Evolutionary conservation across 2,329 filamentous ascomycete species (phyloP).

Genomic region (Sclerotinia trifoliorum): DNA sequence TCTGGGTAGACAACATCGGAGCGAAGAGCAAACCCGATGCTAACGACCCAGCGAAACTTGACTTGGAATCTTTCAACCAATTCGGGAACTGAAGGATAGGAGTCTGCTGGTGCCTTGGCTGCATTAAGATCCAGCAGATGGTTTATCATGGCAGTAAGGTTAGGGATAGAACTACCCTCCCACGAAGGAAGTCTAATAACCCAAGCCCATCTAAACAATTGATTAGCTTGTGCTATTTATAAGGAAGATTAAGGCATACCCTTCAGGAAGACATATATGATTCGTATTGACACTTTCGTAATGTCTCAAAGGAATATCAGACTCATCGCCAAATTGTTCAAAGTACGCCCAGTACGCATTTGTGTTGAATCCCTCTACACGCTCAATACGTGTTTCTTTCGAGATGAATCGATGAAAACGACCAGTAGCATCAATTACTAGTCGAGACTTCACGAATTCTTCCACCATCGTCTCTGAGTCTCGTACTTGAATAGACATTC

Average conservation of each 20-base stretch:
- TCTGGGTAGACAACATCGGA: conserved; percentile 30
- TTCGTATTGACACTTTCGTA: conserved; percentile 36
- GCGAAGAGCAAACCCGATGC: conserved; percentile 35
- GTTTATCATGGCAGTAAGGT: conserved; percentile 35
- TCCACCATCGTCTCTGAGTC: conserved; percentile 11
- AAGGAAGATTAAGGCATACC: conserved; percentile 17
- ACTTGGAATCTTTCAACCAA: conserved; percentile 32
- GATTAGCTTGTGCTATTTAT: neutral
- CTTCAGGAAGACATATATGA: conserved; percentile 37
- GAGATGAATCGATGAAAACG: conserved; percentile 32
- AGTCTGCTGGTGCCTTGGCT: conserved; percentile 27
- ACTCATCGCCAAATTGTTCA: conserved; percentile 28
- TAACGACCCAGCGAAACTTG: conserved; percentile 33
- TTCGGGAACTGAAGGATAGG: conserved; percentile 31
- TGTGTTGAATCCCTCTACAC: conserved; percentile 33
- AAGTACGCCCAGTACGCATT: conserved; percentile 34
- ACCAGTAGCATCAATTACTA: conserved; percentile 34
- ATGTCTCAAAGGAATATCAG: conserved; percentile 31
- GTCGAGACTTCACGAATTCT: conserved; percentile 25
- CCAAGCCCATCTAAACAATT: conserved; percentile 33
- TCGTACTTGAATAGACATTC: conserved; percentile 13
- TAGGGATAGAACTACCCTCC: conserved; percentile 34
- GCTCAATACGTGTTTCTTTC: conserved; percentile 29
- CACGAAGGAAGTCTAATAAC: conserved; percentile 36
- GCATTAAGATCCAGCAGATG: conserved; percentile 34